A percentile compares a stretch with the other conserved stretches of the same genome.
These are phyloP conservation scores for Solanum hybrid DNA, from an alignment of 305 asterid species.

Conservation along the genomic window DNA sequence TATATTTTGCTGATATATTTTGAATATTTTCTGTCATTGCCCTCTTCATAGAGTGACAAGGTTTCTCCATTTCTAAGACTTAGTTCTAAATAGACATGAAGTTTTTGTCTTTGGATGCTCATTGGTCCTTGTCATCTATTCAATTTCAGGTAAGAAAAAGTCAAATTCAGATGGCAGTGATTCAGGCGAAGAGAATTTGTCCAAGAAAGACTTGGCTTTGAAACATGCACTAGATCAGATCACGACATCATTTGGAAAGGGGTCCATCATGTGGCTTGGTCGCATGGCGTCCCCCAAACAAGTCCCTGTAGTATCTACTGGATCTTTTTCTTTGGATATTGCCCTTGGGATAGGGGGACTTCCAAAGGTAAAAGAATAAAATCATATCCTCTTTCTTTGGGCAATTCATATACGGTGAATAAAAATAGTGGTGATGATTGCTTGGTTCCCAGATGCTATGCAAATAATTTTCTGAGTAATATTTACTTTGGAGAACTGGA, in stretches of 20 bases:
- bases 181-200: conserved; percentile 78
- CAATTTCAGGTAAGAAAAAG: conserved; percentile 51
- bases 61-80: neutral
- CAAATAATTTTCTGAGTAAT: neutral
- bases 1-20: neutral
- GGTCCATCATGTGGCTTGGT: conserved; percentile 98
- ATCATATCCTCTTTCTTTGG: neutral
- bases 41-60: neutral
- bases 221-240: conserved; percentile 85
- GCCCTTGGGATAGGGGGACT: conserved; percentile 90
- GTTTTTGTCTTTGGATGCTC: neutral
- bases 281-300: conserved; percentile 43
- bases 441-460: neutral
- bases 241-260: conserved; percentile 71
- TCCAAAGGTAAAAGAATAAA: conserved; percentile 53
- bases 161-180: conserved; percentile 62
- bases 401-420: neutral
- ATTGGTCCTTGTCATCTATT: neutral
- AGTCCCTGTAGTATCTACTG: conserved; percentile 85
- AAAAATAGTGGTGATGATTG: neutral
- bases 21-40: neutral
- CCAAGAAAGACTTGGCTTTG: conserved; percentile 90
- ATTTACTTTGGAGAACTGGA: neutral
- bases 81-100: neutral
- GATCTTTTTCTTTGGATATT: conserved; percentile 75